Evolutionary conservation across 1,139 yeast species (phyloP).

Genomic region (Diutina mesorugosa): DNA sequence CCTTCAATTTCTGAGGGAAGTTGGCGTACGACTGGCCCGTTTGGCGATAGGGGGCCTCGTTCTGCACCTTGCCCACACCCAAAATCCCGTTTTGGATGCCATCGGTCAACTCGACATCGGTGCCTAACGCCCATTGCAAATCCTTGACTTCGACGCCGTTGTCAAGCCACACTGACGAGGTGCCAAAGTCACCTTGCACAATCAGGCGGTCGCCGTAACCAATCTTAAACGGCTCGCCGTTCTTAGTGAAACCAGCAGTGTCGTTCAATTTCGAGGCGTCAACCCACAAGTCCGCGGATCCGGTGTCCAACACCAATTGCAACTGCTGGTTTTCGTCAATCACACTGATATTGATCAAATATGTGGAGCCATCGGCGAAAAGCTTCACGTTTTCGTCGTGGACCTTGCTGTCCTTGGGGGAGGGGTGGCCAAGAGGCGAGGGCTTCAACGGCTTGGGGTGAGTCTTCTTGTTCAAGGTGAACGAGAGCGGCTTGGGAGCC

Average conservation of each 20-base stretch:
- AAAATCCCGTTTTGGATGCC: conserved; percentile 4
- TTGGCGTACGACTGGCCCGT: background rate
- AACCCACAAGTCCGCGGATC: conserved; percentile 8
- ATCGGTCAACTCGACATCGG: background rate
- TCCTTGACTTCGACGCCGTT: conserved; percentile 1
- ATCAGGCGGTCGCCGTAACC: conserved; percentile 4
- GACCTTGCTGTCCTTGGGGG: too few relatives aligned
- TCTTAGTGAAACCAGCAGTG: conserved; percentile 1
- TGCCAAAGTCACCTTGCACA: conserved; percentile 4
- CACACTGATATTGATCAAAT: background rate
- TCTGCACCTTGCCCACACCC: conserved; percentile 4
- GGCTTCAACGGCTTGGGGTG: too few relatives aligned
- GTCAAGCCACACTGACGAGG: background rate
- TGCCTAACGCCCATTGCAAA: conserved; percentile 5
- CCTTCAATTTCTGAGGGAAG: background rate
- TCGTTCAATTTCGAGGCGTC: background rate
- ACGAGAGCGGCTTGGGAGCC: too few relatives aligned
- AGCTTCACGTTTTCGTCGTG: background rate
- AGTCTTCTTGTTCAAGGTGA: too few relatives aligned
- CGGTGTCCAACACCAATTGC: conserved; percentile 5
- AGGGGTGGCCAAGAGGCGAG: too few relatives aligned
- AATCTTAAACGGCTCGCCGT: conserved; percentile 4
- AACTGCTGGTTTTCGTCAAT: conserved; percentile 4
- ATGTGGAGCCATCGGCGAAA: background rate
- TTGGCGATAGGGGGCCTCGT: background rate